Evolutionary conservation across 2,329 filamentous ascomycete species (phyloP).

Genomic region (Gaeumannomyces sp.): DNA sequence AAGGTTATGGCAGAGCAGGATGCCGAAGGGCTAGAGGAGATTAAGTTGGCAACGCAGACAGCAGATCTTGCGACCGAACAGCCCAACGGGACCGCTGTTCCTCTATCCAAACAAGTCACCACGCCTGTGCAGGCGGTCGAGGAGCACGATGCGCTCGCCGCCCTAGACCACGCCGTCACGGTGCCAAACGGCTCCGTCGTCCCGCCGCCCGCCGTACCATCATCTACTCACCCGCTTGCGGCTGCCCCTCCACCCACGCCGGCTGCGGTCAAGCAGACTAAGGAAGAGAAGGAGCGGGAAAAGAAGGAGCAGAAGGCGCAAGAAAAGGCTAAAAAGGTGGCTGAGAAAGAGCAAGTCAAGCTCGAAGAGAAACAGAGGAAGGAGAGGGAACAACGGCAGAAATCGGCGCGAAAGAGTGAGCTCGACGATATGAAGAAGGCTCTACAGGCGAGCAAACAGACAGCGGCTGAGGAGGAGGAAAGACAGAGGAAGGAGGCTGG

Average conservation of each 20-base stretch:
- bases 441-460: slow-evolving; percentile 60
- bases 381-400: slow-evolving; percentile 27
- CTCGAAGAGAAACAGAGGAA: slow-evolving; percentile 37
- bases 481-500: slow-evolving; percentile 33
- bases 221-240: slow-evolving; percentile 21
- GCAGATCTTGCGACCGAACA: slow-evolving; percentile 49
- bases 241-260: slow-evolving; percentile 23
- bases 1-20: slow-evolving; percentile 73
- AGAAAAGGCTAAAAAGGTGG: slow-evolving; percentile 40
- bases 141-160: slow-evolving; percentile 47
- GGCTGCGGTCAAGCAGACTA: slow-evolving; percentile 29
- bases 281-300: slow-evolving; percentile 57
- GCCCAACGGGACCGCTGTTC: slow-evolving; percentile 33
- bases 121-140: slow-evolving; percentile 39
- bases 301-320: slow-evolving; percentile 61
- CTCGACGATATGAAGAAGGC: slow-evolving; percentile 57
- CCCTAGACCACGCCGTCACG: slow-evolving; percentile 60
- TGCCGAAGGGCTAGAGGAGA: slow-evolving; percentile 64
- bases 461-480: slow-evolving; percentile 52
- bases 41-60: slow-evolving; percentile 48
- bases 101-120: slow-evolving; percentile 45
- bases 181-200: slow-evolving; percentile 40
- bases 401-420: slow-evolving; percentile 43
- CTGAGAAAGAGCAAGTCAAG: slow-evolving; percentile 40
- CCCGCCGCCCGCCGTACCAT: slow-evolving; percentile 23